phyloP scores from a whole-genome alignment of 1,284 basidiomycete genomes.

The Moniliella sp. region DNA sequence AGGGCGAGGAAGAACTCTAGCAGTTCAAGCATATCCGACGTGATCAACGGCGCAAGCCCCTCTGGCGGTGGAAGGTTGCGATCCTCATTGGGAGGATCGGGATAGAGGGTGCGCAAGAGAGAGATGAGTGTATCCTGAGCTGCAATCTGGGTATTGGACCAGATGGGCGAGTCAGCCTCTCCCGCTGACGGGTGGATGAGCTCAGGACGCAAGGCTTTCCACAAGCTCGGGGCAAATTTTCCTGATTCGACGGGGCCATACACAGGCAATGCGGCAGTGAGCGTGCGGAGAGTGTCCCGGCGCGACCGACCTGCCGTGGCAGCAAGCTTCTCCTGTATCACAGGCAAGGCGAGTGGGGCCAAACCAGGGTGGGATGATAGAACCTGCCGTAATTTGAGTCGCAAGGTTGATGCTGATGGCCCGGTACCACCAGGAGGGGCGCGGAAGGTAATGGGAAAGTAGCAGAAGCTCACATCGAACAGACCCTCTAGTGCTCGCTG shows the following conservation, averaged over 20 bases:
- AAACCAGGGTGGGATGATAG: conserved; percentile 59
- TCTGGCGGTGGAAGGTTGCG: too few species aligned
- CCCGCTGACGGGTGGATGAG: conserved; percentile 31
- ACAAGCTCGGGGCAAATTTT: conserved; percentile 15
- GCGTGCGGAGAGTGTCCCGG: conserved; percentile 31
- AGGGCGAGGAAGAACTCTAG: too few species aligned
- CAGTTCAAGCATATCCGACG: conserved; percentile 12
- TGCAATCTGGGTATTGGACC: not conserved
- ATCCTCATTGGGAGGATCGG: conserved; percentile 5
- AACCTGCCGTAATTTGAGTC: conserved; percentile 46
- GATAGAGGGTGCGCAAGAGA: conserved; percentile 19
- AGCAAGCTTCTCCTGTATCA: conserved; percentile 77
- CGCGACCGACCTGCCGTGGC: conserved; percentile 65
- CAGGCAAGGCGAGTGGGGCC: conserved; percentile 59
- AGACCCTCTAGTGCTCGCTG: conserved; percentile 44
- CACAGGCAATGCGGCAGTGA: conserved; percentile 20
- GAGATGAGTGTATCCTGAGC: conserved; percentile 8
- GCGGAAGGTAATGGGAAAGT: conserved; percentile 92
- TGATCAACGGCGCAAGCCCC: conserved; percentile 19
- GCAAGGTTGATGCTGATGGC: conserved; percentile 72
- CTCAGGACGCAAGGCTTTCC: conserved; percentile 25
- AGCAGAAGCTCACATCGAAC: conserved; percentile 90
- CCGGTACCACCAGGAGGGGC: conserved; percentile 70
- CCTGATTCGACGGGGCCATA: conserved; percentile 20
- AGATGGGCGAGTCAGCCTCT: conserved; percentile 7